These are phyloP conservation scores for Dissoconium aciculare DNA, from an alignment of 2,329 filamentous ascomycete genomes.

Conservation along the genomic window DNA sequence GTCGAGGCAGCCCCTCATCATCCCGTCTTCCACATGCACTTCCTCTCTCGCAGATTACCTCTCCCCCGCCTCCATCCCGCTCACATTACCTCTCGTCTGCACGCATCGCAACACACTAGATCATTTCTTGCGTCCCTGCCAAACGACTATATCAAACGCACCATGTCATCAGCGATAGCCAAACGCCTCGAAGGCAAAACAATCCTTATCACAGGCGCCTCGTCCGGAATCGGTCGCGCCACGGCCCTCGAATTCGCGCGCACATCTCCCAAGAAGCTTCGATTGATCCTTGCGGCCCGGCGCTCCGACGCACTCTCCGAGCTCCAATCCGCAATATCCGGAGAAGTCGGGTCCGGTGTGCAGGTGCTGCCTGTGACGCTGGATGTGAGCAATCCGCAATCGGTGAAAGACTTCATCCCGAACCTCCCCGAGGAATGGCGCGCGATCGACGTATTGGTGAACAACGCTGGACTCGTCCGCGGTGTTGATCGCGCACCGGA, in stretches of 20 bases:
- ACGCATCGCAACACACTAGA: too few species aligned
- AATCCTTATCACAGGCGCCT: conserved; percentile 60
- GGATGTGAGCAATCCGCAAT: conserved; percentile 67
- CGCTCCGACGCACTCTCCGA: conserved; percentile 63
- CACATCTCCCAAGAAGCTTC: conserved; percentile 63
- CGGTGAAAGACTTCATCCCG: conserved; percentile 57
- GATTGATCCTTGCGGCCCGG: conserved; percentile 77
- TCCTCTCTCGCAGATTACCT: too few species aligned
- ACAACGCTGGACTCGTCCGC: conserved; percentile 89
- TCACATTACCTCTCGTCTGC: too few species aligned
- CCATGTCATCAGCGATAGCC: conserved; percentile 39
- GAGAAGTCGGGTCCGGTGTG: conserved; percentile 64
- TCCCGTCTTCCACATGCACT: too few species aligned
- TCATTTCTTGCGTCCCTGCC: too few species aligned
- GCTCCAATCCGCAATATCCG: conserved; percentile 59
- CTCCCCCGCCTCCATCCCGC: too few species aligned
- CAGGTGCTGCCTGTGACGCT: conserved; percentile 70
- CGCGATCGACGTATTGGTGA: conserved; percentile 77
- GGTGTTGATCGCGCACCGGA: conserved; percentile 74
- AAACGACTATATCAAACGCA: too few species aligned
- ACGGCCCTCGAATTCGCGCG: conserved; percentile 87
- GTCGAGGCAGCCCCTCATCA: too few species aligned
- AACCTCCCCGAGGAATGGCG: conserved; percentile 67
- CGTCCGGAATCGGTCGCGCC: conserved; percentile 73
- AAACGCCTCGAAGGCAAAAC: conserved; percentile 2